A percentile compares a stretch with the other conserved stretches of the same genome.
Evolutionary conservation across 2,329 filamentous ascomycete genomes (phyloP).

Genomic region (Talaromyces sp.): DNA sequence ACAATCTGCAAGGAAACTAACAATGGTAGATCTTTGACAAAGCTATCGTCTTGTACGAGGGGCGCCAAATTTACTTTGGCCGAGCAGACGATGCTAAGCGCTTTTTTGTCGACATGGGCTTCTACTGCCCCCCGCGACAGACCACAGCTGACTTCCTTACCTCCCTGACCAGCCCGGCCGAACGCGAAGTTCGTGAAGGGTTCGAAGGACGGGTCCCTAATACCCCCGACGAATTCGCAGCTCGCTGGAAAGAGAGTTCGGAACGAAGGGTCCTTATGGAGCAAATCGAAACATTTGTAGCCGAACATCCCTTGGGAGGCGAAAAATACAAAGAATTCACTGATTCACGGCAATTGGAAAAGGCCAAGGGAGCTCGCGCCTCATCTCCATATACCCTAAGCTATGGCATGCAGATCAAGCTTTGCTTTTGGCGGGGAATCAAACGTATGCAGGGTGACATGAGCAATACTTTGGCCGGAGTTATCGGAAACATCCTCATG

Average conservation of each 20-base stretch:
- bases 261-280: slow-evolving; percentile 40
- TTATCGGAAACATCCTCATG: slow-evolving; percentile 67
- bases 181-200: slow-evolving; percentile 55
- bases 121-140: slow-evolving; percentile 64
- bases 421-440: slow-evolving; percentile 79
- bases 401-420: slow-evolving; percentile 66
- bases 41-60: slow-evolving; percentile 67
- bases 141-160: slow-evolving; percentile 70
- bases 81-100: slow-evolving; percentile 55
- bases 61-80: slow-evolving; percentile 73
- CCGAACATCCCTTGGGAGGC: slow-evolving; percentile 37
- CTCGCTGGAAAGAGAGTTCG: slow-evolving; percentile 51
- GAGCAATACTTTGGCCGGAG: slow-evolving; percentile 63
- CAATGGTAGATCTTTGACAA: slow-evolving; percentile 61
- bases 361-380: slow-evolving; percentile 48
- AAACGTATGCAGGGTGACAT: slow-evolving; percentile 72
- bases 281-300: slow-evolving; percentile 43
- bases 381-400: slow-evolving; percentile 82
- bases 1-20: neutral
- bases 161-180: slow-evolving; percentile 61
- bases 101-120: slow-evolving; percentile 69
- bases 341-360: slow-evolving; percentile 39
- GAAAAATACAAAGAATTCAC: slow-evolving; percentile 37
- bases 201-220: slow-evolving; percentile 62
- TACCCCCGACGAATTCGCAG: slow-evolving; percentile 65